phyloP scores from a whole-genome alignment of 2,329 filamentous ascomycete genomes.

The Aureobasidium sp. region DNA sequence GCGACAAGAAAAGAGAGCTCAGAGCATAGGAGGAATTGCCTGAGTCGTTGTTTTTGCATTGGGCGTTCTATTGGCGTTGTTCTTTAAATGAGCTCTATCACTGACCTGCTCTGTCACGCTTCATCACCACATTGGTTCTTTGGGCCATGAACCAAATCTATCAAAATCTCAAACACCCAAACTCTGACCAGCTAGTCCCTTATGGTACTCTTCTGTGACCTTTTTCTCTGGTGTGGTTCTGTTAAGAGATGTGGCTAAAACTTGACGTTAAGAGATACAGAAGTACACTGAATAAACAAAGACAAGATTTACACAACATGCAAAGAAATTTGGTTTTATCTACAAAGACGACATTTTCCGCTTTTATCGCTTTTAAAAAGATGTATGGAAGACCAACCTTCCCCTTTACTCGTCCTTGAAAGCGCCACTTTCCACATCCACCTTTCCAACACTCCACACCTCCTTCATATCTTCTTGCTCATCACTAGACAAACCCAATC shows the following conservation, averaged over 20 bases:
- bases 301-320: not conserved
- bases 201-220: too few species aligned
- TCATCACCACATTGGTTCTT: too few species aligned
- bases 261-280: not conserved
- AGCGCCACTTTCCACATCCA: slow-evolving; percentile 62
- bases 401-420: slow-evolving; percentile 1
- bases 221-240: too few species aligned
- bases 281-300: not conserved
- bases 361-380: not conserved
- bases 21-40: not conserved
- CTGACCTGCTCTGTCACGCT: too few species aligned
- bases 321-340: not conserved
- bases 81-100: not conserved
- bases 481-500: slow-evolving; percentile 78
- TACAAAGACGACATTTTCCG: not conserved
- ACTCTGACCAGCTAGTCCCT: too few species aligned
- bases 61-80: not conserved
- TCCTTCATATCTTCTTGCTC: slow-evolving; percentile 92
- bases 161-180: too few species aligned
- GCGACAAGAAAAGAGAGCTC: not conserved
- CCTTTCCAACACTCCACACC: slow-evolving; percentile 89
- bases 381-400: not conserved
- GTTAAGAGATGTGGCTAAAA: too few species aligned
- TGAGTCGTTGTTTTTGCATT: not conserved
- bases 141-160: too few species aligned